Base-by-base conservation (phyloP, 345 rosid species). In the Gossypium australe region DNA sequence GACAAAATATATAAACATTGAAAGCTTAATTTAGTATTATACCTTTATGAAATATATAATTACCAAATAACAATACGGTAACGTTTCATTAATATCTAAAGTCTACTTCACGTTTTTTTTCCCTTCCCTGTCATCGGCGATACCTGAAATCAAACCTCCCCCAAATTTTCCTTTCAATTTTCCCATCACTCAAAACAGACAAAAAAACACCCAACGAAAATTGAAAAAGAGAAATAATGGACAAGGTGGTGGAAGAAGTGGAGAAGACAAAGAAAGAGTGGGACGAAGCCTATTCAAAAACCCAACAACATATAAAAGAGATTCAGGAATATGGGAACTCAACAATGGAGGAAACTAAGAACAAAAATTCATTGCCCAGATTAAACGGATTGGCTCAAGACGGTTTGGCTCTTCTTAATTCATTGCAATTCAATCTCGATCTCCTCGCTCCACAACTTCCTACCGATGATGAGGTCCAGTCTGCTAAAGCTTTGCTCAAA, bases 251-350 rank as follows among this genome's bases (percentile, higher is more conserved):
- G 59, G 91, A 89, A 51, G 91, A 87, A 67, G 95, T 92, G 75
- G 92, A 92, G 89, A 92, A 87, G 78, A 85, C 84, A 65, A 94
- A 94, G 89, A 91, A 89, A 77, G 94, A 92, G 72, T 91, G 98
- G 98, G 89, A 86, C 1, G 94, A 92, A 2, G 88, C 89, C 0
- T 85, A 84, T 75, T 72, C 78, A 16, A 86, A 75, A 74, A 88
- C 91, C 8, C 84, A 84, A 70, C 82, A 74, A 27, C 87, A 88
- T 70, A 81, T 94, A 11, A 78, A 75, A 48, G 89, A 85, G 38
- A 94, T 94, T 52, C 84, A 82, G 52, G 85, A 89, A 12, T 94
- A 87, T 71, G 95, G 95, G 1, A 87, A 87, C 78, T 81, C 88
- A 49, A 82, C 75, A 75, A 62, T 68, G 84, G 79, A 73, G 83